Evolutionary conservation across 2,329 filamentous ascomycete species (phyloP).

Genomic region (Ophiocordyceps camponoti-leonardi): DNA sequence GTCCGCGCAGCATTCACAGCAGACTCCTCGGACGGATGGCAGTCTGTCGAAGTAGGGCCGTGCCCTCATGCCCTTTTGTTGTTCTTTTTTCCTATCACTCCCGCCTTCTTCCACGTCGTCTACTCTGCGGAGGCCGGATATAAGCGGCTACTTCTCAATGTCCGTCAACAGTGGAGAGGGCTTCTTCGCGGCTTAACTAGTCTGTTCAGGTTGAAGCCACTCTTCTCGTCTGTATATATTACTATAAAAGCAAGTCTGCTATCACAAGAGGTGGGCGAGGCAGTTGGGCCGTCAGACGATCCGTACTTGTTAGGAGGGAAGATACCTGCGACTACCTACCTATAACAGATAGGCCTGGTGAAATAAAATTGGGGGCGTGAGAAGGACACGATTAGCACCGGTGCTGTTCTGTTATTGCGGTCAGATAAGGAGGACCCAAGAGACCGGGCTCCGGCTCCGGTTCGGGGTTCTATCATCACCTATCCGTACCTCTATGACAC

Average conservation of each 20-base stretch:
- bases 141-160: background rate
- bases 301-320: background rate
- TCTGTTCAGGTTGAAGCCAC: background rate
- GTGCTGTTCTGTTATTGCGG: too few relatives aligned
- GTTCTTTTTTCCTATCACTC: constrained; percentile 9
- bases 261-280: constrained; percentile 6
- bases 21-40: background rate
- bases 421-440: too few relatives aligned
- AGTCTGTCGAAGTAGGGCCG: background rate
- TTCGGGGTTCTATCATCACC: too few relatives aligned
- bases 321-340: background rate
- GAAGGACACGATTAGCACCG: too few relatives aligned
- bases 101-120: constrained; percentile 8
- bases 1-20: background rate
- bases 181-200: background rate
- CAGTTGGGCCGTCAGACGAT: constrained; percentile 1
- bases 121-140: background rate
- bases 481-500: too few relatives aligned
- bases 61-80: background rate
- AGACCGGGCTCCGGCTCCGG: too few relatives aligned
- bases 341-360: too few relatives aligned
- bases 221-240: constrained; percentile 15
- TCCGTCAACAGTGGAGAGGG: background rate
- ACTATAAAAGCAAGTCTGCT: constrained; percentile 13
- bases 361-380: too few relatives aligned